Evolutionary conservation across 2,329 filamentous ascomycete genomes (phyloP), one percentile per base, ranked within the genome.

Genomic region (Myriosclerotinia scirpicola): DNA sequence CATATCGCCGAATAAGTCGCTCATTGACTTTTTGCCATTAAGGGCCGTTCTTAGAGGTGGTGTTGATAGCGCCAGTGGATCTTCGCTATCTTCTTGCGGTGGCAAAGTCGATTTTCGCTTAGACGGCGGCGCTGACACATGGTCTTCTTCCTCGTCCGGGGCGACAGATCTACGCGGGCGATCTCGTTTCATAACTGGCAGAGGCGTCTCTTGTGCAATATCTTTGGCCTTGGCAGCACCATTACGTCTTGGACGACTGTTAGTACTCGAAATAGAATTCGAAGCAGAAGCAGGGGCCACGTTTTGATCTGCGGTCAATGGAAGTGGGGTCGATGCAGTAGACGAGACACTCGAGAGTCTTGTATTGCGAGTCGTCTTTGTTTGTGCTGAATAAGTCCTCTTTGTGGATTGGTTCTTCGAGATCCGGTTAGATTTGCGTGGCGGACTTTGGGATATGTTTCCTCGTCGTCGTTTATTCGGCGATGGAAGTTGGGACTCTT

Each of bases 1-100:
- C 93, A 97, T 97, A 53, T 88, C 87, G 1, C 84, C 79, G 73
- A 98, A 97, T 0, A 96, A 56, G 8, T 53, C 30, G 7, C n/a
- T 14, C 12, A 6, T 12, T 34, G 62, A 52, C 20, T 67, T 69
- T 2, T 56, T 60, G 20, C 30, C 44, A 30, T 58, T 11, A 11
- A 38, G 15, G 12, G 12, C 46, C 48, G 9, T 54, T n/a, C 5
- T 54, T 56, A 1, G 2, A 15, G 34, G 61, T 17, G 36, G 67
- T 48, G 30, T 67, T 44, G 8, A 68, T 53, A 64, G 15, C n/a
- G 72, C 67, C 34, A 72, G 59, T 8, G 73, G 73, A 60, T 75
- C 74, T 20, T 72, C 68, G 42, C 73, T 75, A 20, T 63, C 65
- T 12, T 71, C 69, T 26, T 69, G 56, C 20, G 61, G 9, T 14